Percentiles rank a stretch among this genome's conserved stretches.
These are phyloP conservation scores for Sparassis latifolia DNA, from an alignment of 1,284 basidiomycete species.

Conservation along the genomic window DNA sequence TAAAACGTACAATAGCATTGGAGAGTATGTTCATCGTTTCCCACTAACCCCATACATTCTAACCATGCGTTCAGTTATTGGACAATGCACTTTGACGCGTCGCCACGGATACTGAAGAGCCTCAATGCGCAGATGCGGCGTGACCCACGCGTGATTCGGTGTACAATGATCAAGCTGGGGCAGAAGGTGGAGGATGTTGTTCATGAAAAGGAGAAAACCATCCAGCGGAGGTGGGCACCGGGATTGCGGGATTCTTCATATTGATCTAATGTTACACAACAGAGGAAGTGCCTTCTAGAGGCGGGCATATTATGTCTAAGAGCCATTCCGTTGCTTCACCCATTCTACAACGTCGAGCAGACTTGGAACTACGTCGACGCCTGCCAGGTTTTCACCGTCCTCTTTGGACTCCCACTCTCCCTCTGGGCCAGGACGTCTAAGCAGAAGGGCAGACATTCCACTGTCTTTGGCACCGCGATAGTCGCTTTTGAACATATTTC, in stretches of 20 bases:
- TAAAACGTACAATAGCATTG: conserved; percentile 53
- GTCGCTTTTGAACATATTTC: conserved; percentile 38
- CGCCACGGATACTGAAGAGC: conserved; percentile 59
- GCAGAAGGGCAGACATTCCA: conserved; percentile 53
- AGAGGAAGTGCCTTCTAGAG: no score
- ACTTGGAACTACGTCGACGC: conserved; percentile 33
- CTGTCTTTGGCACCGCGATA: conserved; percentile 55
- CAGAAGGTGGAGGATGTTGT: conserved; percentile 67
- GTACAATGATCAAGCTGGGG: conserved; percentile 77
- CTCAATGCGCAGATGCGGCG: conserved; percentile 63
- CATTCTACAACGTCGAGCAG: conserved; percentile 35
- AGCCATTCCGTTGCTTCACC: conserved; percentile 13
- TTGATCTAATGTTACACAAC: no score
- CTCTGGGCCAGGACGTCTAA: conserved; percentile 43
- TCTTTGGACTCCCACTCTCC: conserved; percentile 44
- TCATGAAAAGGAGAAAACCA: conserved; percentile 13
- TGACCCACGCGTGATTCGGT: conserved; percentile 79
- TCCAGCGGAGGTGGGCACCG: neutral
- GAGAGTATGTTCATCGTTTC: conserved; percentile 60
- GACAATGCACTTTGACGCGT: conserved; percentile 85
- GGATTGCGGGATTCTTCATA: no score
- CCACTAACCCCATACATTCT: neutral
- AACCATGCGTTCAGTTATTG: conserved; percentile 60
- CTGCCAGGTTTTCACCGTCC: conserved; percentile 30
- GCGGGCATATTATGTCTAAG: no score